Percentiles rank a stretch among this genome's conserved stretches.
Conservation (phyloP, 2,329 filamentous ascomycete species). For the Cladophialophora bantiana region DNA sequence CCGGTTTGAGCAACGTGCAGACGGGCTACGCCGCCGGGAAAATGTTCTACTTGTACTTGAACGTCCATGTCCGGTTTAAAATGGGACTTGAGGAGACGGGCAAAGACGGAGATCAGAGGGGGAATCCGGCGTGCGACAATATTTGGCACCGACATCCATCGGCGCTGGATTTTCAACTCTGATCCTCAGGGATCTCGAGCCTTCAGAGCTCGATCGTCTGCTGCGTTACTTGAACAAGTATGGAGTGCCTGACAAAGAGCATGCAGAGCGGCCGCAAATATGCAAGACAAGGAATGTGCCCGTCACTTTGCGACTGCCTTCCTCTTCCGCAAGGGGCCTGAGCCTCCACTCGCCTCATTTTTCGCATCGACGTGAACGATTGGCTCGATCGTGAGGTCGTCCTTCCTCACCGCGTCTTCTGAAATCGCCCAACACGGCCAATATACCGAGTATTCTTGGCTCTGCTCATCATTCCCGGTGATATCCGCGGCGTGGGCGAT, state of each 20-base stretch:
- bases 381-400: not conserved
- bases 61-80: not conserved
- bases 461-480: not conserved
- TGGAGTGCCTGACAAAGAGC: not conserved
- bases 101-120: constrained; percentile 1
- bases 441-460: not conserved
- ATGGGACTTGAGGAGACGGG: not conserved
- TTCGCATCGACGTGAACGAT: not conserved
- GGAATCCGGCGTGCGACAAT: not conserved
- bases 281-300: not conserved
- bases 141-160: too few relatives aligned
- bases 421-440: not conserved
- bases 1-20: not conserved
- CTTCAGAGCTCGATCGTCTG: not conserved
- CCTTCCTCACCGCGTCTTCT: constrained; percentile 1
- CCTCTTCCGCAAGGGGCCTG: not conserved
- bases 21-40: not conserved
- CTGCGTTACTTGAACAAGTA: not conserved
- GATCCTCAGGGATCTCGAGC: not conserved
- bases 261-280: not conserved
- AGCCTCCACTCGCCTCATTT: constrained; percentile 1
- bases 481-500: not conserved
- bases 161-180: not conserved
- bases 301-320: not conserved
- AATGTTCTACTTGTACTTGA: not conserved